These are phyloP conservation scores for Myriosclerotinia curreyana DNA, from an alignment of 2,329 filamentous ascomycete species.

Conservation along the genomic window DNA sequence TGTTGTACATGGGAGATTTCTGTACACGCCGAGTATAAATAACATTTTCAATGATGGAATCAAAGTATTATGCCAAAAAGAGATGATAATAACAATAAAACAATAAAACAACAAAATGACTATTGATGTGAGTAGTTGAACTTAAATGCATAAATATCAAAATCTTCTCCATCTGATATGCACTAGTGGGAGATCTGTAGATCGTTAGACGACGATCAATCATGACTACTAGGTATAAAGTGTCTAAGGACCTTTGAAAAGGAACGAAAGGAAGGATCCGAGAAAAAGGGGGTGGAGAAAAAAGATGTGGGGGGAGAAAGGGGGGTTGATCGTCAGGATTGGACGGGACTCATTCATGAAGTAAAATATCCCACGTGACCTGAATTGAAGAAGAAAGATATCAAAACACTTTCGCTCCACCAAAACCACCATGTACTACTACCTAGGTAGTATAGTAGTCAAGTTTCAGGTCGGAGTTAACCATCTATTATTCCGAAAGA, in stretches of 20 bases:
- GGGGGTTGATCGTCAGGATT: neutral
- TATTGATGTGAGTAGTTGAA: neutral
- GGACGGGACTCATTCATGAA: too few relatives aligned
- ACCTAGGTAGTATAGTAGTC: neutral
- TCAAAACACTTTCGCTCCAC: too few relatives aligned
- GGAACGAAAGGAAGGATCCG: neutral
- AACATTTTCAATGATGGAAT: neutral
- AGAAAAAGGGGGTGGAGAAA: neutral
- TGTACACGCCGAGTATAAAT: neutral
- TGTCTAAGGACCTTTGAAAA: neutral
- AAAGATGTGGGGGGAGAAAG: neutral
- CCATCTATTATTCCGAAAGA: neutral
- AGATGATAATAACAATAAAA: neutral
- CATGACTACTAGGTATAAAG: neutral
- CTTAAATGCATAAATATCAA: neutral
- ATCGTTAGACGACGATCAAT: neutral
- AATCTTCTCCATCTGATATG: neutral
- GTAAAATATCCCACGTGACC: too few relatives aligned
- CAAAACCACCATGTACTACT: too few relatives aligned
- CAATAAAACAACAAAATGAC: neutral
- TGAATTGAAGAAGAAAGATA: too few relatives aligned
- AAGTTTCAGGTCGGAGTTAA: neutral
- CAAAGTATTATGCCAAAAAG: neutral
- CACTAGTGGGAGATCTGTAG: neutral
- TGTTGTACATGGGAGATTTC: slow-evolving; percentile 5